Conservation (phyloP, 2,329 filamentous ascomycete species). For the Trichophyton benhamiae region DNA sequence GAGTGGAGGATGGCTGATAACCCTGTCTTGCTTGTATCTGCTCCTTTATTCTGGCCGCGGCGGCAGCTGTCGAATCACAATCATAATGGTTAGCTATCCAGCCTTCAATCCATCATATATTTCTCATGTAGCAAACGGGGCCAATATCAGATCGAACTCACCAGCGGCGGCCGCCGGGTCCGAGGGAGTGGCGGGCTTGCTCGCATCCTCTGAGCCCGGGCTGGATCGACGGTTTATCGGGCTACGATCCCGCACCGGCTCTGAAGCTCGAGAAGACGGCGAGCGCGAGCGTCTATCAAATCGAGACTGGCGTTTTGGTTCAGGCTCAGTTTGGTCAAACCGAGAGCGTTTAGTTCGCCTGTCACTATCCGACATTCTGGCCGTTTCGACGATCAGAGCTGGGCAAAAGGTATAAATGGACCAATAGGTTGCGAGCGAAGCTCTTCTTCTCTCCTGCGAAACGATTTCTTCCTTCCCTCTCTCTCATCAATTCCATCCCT, state of each 20-base stretch:
- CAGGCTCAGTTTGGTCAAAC: conserved; percentile 83
- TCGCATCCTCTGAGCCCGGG: conserved; percentile 34
- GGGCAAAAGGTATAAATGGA: neutral
- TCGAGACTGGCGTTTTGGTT: conserved; percentile 61
- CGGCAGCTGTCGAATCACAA: conserved; percentile 51
- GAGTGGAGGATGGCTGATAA: conserved; percentile 80
- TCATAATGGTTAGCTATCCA: conserved; percentile 10
- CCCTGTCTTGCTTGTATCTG: conserved; percentile 75
- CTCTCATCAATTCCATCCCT: neutral
- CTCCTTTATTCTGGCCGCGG: conserved; percentile 77
- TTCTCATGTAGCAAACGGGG: neutral
- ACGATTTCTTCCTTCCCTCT: neutral
- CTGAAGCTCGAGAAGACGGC: conserved; percentile 54
- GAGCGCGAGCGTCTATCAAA: conserved; percentile 90
- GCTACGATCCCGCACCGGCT: conserved; percentile 66
- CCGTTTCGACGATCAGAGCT: neutral
- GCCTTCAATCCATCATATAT: neutral
- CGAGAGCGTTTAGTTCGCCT: conserved; percentile 72
- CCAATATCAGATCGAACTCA: conserved; percentile 27
- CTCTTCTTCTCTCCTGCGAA: neutral
- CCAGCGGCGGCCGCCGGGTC: conserved; percentile 70
- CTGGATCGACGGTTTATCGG: conserved; percentile 48
- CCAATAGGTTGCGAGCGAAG: neutral
- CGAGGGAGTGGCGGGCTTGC: conserved; percentile 34
- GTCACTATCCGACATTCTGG: conserved; percentile 62